Conservation (phyloP, 768 basidiomycete genomes). For the Lentinula raphanica region DNA sequence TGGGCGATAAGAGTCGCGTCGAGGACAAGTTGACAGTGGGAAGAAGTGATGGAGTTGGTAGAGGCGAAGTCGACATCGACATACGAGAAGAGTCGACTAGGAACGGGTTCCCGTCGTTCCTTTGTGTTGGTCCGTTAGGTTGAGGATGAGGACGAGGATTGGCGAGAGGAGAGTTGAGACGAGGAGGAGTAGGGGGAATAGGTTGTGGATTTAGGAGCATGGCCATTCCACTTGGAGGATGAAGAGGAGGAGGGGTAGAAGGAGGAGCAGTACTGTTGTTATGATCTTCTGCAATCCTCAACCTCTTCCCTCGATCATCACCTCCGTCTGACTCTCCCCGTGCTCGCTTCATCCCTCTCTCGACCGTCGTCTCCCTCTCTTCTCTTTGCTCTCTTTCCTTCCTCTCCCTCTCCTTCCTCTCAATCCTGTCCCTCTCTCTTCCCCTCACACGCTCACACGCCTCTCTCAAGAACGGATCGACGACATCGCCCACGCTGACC, state of each 20-base stretch:
- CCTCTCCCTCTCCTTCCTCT: constrained; percentile 64
- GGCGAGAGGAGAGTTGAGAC: too few species aligned
- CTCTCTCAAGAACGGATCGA: constrained; percentile 68
- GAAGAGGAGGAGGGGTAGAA: background rate
- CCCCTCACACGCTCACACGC: constrained; percentile 89
- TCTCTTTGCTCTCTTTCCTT: constrained; percentile 68
- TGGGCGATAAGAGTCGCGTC: constrained; percentile 4
- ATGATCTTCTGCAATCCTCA: constrained; percentile 40
- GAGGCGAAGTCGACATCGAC: background rate
- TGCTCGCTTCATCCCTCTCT: too few species aligned
- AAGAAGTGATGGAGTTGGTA: background rate
- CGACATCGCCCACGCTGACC: constrained; percentile 35
- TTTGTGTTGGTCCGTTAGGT: background rate
- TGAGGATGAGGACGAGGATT: background rate
- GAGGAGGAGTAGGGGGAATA: too few species aligned
- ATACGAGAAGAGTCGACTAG: too few species aligned
- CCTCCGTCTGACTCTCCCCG: constrained; percentile 46
- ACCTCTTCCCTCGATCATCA: constrained; percentile 50
- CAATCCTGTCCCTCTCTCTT: constrained; percentile 54
- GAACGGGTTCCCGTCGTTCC: constrained; percentile 4
- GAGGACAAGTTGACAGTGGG: background rate
- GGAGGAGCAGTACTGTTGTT: constrained; percentile 38
- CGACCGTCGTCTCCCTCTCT: constrained; percentile 69
- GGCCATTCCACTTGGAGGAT: background rate
- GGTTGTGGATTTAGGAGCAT: constrained; percentile 9